Evolutionary conservation across 23 red algal genomes (phyloP), one percentile per base, ranked within the genome.

Genomic region (Cyanidioschyzon merolae): DNA sequence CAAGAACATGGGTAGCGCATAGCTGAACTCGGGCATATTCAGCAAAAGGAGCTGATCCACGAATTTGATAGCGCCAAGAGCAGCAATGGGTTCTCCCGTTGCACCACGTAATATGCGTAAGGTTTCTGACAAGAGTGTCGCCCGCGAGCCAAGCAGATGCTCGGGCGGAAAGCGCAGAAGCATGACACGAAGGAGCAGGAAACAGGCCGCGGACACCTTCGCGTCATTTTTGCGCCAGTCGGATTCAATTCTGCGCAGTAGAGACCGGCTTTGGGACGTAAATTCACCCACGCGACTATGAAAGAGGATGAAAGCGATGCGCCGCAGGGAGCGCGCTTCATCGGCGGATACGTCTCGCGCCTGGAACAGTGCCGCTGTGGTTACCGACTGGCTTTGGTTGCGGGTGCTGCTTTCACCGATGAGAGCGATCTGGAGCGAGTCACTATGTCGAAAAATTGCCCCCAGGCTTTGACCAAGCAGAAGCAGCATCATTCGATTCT

Each of bases 301-400:
- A 71, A 71, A 71, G n/a, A 71, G 63, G n/a, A 71, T 35, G 63
- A 71, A 71, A 32, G 63, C 63, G 29, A 71, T 71, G n/a, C 63
- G 63, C 29, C 32, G 21, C 63, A 71, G 63, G 12, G 63, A 71
- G 29, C 32, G 63, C 12, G n/a, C 30, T 27, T 71, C 63, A 35
- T 71, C 63, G 63, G 63, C 32, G 12, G 63, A 25, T 7, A 35
- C 30, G 29, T 71, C 63, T 27, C 32, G 21, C 2, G 63, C 63
- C 29, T 32, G n/a, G 63, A 71, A 71, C 12, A 71, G 63, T 25
- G 21, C 32, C 12, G 21, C 2, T 35, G 63, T 7, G 16, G 63
- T 71, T 7, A 71, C 32, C 16, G 63, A 3, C 7, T 35, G 21
- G 29, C n/a, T 27, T 35, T 71, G 63, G 7, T 7, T 32, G 12